Evolutionary conservation across 2,329 filamentous ascomycete genomes (phyloP).

Genomic region (Fusarium scirpi): DNA sequence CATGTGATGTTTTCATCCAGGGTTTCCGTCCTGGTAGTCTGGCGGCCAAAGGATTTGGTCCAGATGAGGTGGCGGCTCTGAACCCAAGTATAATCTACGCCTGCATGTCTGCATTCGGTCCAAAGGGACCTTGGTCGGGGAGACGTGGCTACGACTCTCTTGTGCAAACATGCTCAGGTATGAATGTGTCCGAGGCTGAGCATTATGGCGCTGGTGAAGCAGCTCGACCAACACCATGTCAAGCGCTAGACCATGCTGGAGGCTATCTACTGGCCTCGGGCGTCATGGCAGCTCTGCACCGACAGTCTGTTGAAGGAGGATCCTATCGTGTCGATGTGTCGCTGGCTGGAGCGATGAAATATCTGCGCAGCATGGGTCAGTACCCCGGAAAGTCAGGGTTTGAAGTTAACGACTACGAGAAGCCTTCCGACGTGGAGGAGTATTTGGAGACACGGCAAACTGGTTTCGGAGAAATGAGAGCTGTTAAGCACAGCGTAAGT

Average conservation of each 20-base stretch:
- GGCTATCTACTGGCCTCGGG: neutral
- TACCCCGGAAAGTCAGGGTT: neutral
- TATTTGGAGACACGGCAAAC: neutral
- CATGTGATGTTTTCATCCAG: conserved; percentile 2
- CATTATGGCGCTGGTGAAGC: neutral
- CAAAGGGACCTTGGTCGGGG: neutral
- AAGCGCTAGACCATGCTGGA: neutral
- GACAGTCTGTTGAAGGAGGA: neutral
- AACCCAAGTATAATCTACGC: neutral
- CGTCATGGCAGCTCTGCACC: neutral
- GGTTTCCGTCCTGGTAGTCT: conserved; percentile 1
- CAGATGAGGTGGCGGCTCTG: neutral
- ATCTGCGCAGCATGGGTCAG: neutral
- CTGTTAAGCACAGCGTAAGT: neutral
- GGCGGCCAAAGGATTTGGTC: neutral
- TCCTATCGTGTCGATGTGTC: neutral
- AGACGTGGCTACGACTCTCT: conserved; percentile 3
- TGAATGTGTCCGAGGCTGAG: conserved; percentile 2
- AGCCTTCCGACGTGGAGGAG: neutral
- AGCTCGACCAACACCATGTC: neutral
- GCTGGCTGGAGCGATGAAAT: conserved; percentile 1
- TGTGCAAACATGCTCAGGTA: neutral
- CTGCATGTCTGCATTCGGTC: conserved; percentile 1
- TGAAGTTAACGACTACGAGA: neutral
- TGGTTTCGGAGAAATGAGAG: neutral